Evolutionary conservation across 352 stramenopile genomes (phyloP), one percentile per base, ranked within the genome.

Genomic region (Pythium folliculosum): DNA sequence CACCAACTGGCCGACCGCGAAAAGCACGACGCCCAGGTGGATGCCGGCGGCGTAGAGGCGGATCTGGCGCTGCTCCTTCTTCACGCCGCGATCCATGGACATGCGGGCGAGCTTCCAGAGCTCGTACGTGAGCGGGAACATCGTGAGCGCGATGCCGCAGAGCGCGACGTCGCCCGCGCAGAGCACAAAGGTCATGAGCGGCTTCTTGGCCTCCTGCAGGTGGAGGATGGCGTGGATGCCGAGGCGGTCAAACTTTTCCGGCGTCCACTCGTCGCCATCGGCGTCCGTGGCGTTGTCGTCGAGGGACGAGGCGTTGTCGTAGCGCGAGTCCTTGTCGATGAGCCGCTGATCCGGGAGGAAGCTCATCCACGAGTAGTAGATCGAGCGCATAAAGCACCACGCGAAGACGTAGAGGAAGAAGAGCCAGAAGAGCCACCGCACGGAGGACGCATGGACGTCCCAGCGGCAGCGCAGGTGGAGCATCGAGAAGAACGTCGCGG

Each of bases 361-460:
- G 27, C 27, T 32, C 27, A 32, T 5, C 70, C 75, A 89, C n/a
- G 84, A 32, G 52, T 82, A 65, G 61, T 84, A 87, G 12, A 82
- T 16, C 6, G 80, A 67, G 37, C 78, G 78, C 40, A 71, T 52
- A 5, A 27, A 73, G 53, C 72, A 77, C 76, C 80, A 86, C 27
- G 83, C 56, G 65, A 65, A 82, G n/a, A 87, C 51, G 38, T 78
- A 84, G 6, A 84, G 30, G 67, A 89, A 87, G 50, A 89, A 89
- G 64, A 73, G 43, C 60, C 82, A 82, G 60, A 89, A 89, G 52
- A 89, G 73, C 78, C 78, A 89, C 21, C 81, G 78, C 17, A 89
- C 80, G 22, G 77, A 83, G 27, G 53, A 73, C 7, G 44, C 67
- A 19, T 69, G 60, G 32, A 69, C 67, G 49, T 73, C 67, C 67